These are phyloP conservation scores for Nitzschia sp. DNA, from an alignment of 108 stramenopile genomes.

Conservation along the genomic window DNA sequence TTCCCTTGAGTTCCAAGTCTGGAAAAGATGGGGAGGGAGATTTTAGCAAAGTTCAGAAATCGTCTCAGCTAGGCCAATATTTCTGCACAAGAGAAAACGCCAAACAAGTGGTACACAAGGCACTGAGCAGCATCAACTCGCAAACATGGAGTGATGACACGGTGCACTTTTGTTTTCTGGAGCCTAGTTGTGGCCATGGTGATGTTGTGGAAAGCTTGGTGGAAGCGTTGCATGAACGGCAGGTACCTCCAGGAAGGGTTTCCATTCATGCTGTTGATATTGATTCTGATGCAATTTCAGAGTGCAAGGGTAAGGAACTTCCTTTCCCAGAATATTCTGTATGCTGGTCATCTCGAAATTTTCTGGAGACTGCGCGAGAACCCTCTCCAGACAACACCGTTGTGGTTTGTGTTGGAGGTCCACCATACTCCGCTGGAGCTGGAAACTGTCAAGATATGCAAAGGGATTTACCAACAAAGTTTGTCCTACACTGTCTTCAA, in stretches of 20 bases:
- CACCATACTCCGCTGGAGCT: slow-evolving; percentile 38
- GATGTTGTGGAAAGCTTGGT: slow-evolving; percentile 30
- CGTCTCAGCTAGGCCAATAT: slow-evolving; percentile 41
- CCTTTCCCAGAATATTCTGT: slow-evolving; percentile 1
- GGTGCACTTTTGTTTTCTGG: slow-evolving; percentile 22
- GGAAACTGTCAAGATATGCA: slow-evolving; percentile 16
- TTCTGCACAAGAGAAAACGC: slow-evolving; percentile 41
- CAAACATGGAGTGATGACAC: background rate
- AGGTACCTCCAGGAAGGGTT: slow-evolving; percentile 7
- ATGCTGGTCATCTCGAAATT: slow-evolving; percentile 23
- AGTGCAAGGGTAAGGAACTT: slow-evolving; percentile 10
- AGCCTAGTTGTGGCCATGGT: slow-evolving; percentile 46
- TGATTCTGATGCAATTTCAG: slow-evolving; percentile 26
- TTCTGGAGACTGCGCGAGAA: slow-evolving; percentile 20
- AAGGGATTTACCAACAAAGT: slow-evolving; percentile 32
- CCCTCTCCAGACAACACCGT: background rate
- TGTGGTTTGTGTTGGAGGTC: slow-evolving; percentile 37
- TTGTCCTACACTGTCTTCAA: slow-evolving; percentile 34
- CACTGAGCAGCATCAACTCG: background rate
- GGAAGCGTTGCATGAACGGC: slow-evolving; percentile 1
- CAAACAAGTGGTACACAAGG: slow-evolving; percentile 16
- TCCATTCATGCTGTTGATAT: slow-evolving; percentile 30
- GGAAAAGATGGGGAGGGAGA: background rate
- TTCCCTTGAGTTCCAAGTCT: background rate
- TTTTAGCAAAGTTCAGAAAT: slow-evolving; percentile 9